Evolutionary conservation across 1,139 yeast species (phyloP), one percentile per base, ranked within the genome.

Genomic region (Kluyveromyces sp.): DNA sequence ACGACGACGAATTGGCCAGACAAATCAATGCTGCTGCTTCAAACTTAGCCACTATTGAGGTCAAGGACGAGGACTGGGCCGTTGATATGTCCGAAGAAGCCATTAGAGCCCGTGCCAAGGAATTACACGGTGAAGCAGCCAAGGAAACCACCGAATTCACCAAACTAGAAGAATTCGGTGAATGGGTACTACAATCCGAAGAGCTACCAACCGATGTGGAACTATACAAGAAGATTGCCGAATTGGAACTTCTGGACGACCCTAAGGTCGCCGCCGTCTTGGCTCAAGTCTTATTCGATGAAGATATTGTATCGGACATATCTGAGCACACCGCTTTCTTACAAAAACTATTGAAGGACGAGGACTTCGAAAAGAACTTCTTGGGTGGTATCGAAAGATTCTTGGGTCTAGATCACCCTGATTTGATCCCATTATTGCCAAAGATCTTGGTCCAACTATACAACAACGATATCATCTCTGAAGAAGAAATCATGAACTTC

Each of bases 61-160:
- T 84, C 48, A 82, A 79, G 55, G 96, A 89, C 63, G 97, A 87
- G 58, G 96, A 88, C 55, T 92, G 98, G 98, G 89, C 97, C 25
- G 97, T 90, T 45, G 99, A 92, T 66, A 86, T 92, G 80, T 86
- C 96, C 45, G 95, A 86, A 65, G 98, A 89, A 68, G 98, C 98
- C 46, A 88, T 94, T 57, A 84, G 86, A 63, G 89, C 87, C 39
- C 86, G 99, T 70, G 96, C 96, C 48, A 74, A 81, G 61, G 95
- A 85, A 64, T 75, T 90, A 54, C 95, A 89, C 68, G 83, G 61
- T 10, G 71, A 67, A 35, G 66, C 70, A 41, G 70, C 67, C 47
- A 67, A 67, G 45, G 66, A 73, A 49, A 77, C 74, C 64, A 56
- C 60, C 34, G 67, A 63, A 40, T 56, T 63, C 45, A 59, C 63